Base-by-base conservation (phyloP, 2,329 filamentous ascomycete species). In the Alternaria sp. region DNA sequence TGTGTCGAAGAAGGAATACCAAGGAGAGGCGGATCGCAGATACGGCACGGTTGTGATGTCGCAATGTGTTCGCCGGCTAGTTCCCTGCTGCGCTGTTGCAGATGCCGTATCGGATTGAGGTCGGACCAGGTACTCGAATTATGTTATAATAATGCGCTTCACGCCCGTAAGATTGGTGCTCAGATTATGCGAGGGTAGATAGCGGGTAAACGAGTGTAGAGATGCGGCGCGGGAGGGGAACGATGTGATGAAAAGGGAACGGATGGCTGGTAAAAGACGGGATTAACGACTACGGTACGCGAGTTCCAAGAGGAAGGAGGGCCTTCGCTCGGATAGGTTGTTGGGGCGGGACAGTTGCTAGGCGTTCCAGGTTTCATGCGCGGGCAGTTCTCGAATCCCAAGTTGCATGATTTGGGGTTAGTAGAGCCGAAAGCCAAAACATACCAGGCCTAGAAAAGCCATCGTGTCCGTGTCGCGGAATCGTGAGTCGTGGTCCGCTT, bases 21-120 rank as follows among this genome's bases (percentile, higher is more conserved):
- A 63, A 59, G 60, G 65, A 61, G 64, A 63, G 40, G 44, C 40
- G 58, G 55, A 61, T 46, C 23, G 60, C 46, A 69, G 62, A 73
- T 70, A 71, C 71, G 69, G 65, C 57, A 61, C 54, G 36, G 49
- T 23, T 51, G 56, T 44, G 43, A 62, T 40, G 26, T 60, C 23
- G 60, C 57, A 63, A 58, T 40, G 36, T 45, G 32, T 49, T 65
- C 59, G 64, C 62, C 65, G 65, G 69, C 66, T 68, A 65, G 46
- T 61, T 58, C 66, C 70, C 68, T 74, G 71, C 62, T 45, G 30
- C 55, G 59, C 62, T 73, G 72, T 71, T 62, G 70, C 73, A 72
- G 54, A 56, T 56, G 56, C 36, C 26, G 71, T 71, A 26, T 70
- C 66, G 64, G 57, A 49, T 61, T 40, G 17, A 52, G 19, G 44